Evolutionary conservation across 2,329 filamentous ascomycete species (phyloP).

Genomic region (Sclerotinia spermophila): DNA sequence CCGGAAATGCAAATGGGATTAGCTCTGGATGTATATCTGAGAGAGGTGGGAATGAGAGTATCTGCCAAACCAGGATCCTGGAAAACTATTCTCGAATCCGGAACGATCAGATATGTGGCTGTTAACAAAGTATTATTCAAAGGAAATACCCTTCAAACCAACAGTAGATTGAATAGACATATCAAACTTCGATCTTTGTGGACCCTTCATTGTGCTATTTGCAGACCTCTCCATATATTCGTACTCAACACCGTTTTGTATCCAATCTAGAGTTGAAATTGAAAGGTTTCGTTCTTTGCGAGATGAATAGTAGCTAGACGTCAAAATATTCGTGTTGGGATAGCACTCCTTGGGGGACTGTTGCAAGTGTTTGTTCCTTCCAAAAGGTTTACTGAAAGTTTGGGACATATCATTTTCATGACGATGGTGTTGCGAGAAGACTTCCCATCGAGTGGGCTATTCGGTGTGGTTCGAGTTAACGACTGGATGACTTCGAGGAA

Average conservation of each 20-base stretch:
- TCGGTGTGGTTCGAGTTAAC: no score
- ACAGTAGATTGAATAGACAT: slow-evolving; percentile 66
- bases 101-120: slow-evolving; percentile 41
- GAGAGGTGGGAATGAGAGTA: slow-evolving; percentile 56
- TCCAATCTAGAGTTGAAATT: slow-evolving; percentile 63
- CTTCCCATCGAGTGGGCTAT: neutral
- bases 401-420: neutral
- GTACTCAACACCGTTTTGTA: slow-evolving; percentile 50
- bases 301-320: slow-evolving; percentile 56
- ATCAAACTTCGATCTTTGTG: slow-evolving; percentile 62
- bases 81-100: neutral
- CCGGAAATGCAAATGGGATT: no score
- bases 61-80: slow-evolving; percentile 47
- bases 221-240: slow-evolving; percentile 56
- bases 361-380: slow-evolving; percentile 22
- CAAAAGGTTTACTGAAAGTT: neutral
- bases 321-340: slow-evolving; percentile 58
- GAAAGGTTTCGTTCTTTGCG: slow-evolving; percentile 61
- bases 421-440: neutral
- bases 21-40: slow-evolving; percentile 39
- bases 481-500: neutral
- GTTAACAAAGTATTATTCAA: slow-evolving; percentile 60
- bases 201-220: neutral
- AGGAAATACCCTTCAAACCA: slow-evolving; percentile 64
- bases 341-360: slow-evolving; percentile 21